Conservation (phyloP, 768 basidiomycete species). For the Termitomyces heimii region DNA sequence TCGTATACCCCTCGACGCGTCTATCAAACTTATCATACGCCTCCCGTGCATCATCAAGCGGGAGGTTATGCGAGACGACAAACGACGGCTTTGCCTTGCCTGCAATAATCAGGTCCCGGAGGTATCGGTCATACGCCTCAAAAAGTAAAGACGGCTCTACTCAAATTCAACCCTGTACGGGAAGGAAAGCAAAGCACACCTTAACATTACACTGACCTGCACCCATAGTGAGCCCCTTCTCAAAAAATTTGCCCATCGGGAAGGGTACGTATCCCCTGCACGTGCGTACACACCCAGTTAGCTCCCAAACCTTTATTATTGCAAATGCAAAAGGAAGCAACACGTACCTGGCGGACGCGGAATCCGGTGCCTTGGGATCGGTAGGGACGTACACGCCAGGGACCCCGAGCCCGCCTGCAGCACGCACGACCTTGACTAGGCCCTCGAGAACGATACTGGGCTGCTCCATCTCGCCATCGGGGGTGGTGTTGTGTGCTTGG, state of each 20-base stretch:
- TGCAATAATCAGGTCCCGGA: constrained; percentile 48
- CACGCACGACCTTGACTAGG: constrained; percentile 45
- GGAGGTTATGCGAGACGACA: constrained; percentile 47
- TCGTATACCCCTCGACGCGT: constrained; percentile 47
- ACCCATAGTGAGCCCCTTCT: constrained; percentile 48
- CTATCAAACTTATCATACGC: constrained; percentile 53
- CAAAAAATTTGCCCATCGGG: constrained; percentile 48
- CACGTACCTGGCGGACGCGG: constrained; percentile 39
- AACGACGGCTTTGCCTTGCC: constrained; percentile 50
- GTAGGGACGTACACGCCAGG: constrained; percentile 52
- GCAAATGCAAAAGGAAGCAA: not conserved
- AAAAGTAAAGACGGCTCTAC: not conserved
- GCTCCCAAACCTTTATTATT: too few species aligned
- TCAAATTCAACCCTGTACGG: too few species aligned
- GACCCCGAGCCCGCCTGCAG: constrained; percentile 53
- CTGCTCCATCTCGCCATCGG: constrained; percentile 50
- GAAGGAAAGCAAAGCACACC: constrained; percentile 18
- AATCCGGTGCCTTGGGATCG: constrained; percentile 51
- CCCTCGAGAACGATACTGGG: constrained; percentile 48
- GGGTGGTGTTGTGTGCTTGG: constrained; percentile 36
- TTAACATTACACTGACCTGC: constrained; percentile 56
- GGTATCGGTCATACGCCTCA: constrained; percentile 43
- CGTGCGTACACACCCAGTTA: too few species aligned
- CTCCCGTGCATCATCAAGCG: constrained; percentile 39
- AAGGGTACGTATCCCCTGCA: constrained; percentile 44